Evolutionary conservation across 371 early-diverging fungal species (phyloP), one percentile per base, ranked within the genome.

Genomic region (Haplosporangium sp.): DNA sequence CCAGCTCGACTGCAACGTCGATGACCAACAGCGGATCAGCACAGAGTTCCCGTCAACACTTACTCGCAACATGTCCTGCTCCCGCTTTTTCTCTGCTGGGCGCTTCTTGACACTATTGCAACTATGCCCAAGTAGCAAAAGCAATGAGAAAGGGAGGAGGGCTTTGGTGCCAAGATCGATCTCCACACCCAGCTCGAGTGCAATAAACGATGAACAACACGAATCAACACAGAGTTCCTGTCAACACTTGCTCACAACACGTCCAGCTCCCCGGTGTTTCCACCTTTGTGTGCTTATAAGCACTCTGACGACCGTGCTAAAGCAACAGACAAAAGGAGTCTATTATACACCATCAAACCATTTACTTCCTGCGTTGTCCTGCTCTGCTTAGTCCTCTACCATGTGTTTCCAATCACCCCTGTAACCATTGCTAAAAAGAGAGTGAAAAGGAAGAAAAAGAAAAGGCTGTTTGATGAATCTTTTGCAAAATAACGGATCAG

Each of bases 171-270:
- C n/a, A n/a, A n/a, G n/a, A n/a, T n/a, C n/a, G n/a, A n/a, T n/a
- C n/a, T n/a, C n/a, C 55, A 55, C 55, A 12, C 4, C 55, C 38
- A 14, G 55, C 11, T 38, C 53, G 23, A 23, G 53, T 55, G 55
- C 18, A 38, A 40, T 38, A 16, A 38, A 40, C 18, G 55, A 55
- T 55, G 55, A 55, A 36, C 38, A 38, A n/a, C 8, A 16, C 16
- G 55, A 55, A 55, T 38, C 55, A 55, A n/a, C 51, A 18, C 55
- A 55, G 55, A 14, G 55, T 55, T n/a, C 55, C 55, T 55, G 29
- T 55, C 55, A 23, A 18, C 55, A 55, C 38, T 55, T 55, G 40
- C 36, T 55, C 29, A n/a, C 55, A 55, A 55, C 55, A 29, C 12
- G 38, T 18, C 16, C 55, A 6, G 12, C 29, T 29, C 29, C 55